A percentile compares a stretch with the other conserved stretches of the same genome.
Evolutionary conservation across 2,329 filamentous ascomycete genomes (phyloP).

Genomic region (Emergomyces pasteurianus): DNA sequence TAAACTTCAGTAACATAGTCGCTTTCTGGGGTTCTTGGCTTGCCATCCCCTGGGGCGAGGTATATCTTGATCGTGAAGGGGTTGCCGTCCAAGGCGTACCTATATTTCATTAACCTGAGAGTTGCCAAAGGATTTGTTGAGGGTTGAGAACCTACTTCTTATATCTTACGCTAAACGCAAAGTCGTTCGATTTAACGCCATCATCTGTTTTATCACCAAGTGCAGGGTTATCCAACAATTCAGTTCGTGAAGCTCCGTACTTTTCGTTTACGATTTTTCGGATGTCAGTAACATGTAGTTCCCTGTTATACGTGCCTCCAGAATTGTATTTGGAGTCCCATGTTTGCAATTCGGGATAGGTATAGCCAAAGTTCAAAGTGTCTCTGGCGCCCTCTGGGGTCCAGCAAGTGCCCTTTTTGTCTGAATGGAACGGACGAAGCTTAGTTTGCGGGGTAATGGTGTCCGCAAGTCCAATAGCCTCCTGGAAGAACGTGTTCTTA

Average conservation of each 20-base stretch:
- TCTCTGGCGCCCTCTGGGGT: neutral
- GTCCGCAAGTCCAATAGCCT: neutral
- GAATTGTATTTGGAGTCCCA: conserved; percentile 1
- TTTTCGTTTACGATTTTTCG: neutral
- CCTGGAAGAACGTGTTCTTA: conserved; percentile 2
- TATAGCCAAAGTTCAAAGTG: neutral
- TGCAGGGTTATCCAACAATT: neutral
- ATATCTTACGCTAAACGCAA: conserved; percentile 1
- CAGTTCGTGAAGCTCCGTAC: neutral
- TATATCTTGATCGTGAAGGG: conserved; percentile 1
- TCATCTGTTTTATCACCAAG: conserved; percentile 1
- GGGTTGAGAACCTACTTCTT: neutral
- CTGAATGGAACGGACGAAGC: conserved; percentile 1
- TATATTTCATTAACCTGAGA: neutral
- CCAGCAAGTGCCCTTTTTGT: neutral
- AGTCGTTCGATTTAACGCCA: conserved; percentile 1
- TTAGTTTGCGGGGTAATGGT: conserved; percentile 1
- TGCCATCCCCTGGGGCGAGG: conserved; percentile 1
- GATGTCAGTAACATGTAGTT: neutral
- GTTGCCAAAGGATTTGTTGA: neutral
- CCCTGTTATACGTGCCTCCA: neutral
- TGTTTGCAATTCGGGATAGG: conserved; percentile 2
- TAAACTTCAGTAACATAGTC: conserved; percentile 2
- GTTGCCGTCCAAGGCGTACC: neutral
- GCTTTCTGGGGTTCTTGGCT: neutral